phyloP scores from a whole-genome alignment of 2,329 filamentous ascomycete species.

The Elsinoe necatrix region DNA sequence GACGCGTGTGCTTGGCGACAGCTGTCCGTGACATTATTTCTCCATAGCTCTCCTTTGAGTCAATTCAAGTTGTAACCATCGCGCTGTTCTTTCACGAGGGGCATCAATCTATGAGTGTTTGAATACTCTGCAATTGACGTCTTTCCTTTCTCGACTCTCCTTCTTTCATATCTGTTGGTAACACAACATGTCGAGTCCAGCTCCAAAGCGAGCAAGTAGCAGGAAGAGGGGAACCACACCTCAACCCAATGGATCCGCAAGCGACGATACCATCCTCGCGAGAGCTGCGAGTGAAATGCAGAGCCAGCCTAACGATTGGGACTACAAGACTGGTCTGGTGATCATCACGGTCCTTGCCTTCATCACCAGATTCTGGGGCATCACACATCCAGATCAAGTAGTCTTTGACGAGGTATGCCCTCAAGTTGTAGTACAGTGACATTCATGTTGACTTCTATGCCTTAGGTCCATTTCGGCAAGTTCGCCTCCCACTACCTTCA shows the following conservation, averaged over 20 bases:
- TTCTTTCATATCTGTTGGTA: background rate
- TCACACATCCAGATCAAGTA: slow-evolving; percentile 89
- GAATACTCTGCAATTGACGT: background rate
- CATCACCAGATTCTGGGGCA: slow-evolving; percentile 88
- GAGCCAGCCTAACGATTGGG: slow-evolving; percentile 51
- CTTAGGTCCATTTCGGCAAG: slow-evolving; percentile 23
- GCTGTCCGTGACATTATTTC: slow-evolving; percentile 9
- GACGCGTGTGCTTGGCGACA: slow-evolving; percentile 8
- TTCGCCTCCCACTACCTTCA: slow-evolving; percentile 71
- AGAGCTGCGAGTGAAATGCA: slow-evolving; percentile 29
- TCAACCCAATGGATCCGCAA: slow-evolving; percentile 25
- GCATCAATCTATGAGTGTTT: background rate
- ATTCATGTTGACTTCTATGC: background rate
- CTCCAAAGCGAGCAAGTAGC: slow-evolving; percentile 16
- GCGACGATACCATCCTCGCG: slow-evolving; percentile 34
- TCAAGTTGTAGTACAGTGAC: slow-evolving; percentile 70
- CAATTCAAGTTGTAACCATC: background rate
- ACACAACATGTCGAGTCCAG: slow-evolving; percentile 9
- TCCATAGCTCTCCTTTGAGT: background rate
- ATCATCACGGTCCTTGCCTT: slow-evolving; percentile 80
- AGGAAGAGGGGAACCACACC: slow-evolving; percentile 18
- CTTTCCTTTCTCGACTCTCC: background rate
- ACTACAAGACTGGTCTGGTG: slow-evolving; percentile 70
- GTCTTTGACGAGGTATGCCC: slow-evolving; percentile 99
- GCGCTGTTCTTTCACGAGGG: background rate